phyloP scores from a whole-genome alignment of 805 yeast species.

The Candida anglica region DNA sequence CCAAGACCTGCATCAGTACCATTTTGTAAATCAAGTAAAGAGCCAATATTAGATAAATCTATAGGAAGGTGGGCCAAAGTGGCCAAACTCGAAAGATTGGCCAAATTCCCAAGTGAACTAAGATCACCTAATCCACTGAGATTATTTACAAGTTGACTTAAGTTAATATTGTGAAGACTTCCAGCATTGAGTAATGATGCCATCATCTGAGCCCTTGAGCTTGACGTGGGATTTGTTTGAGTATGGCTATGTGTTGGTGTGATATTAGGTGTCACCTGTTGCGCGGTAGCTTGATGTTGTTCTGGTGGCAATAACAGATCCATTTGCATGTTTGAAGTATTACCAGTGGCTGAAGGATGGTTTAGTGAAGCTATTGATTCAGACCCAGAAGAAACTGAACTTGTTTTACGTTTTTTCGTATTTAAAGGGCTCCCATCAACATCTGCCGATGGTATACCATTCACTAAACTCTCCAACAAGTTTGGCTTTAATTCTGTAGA shows the following conservation, averaged over 20 bases:
- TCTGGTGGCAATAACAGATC: constrained; percentile 1
- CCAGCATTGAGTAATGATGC: constrained; percentile 25
- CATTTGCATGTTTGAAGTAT: neutral
- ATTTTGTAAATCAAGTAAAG: constrained; percentile 23
- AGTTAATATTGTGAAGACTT: constrained; percentile 37
- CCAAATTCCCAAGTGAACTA: constrained; percentile 31
- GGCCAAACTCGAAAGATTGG: constrained; percentile 37
- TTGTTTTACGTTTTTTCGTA: neutral
- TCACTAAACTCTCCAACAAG: too few relatives aligned
- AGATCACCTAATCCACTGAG: constrained; percentile 32
- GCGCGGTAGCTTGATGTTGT: too few relatives aligned
- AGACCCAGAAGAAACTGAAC: neutral
- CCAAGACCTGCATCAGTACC: neutral
- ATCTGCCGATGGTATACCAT: neutral
- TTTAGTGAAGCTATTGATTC: neutral
- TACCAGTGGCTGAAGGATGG: neutral
- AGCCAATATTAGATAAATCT: constrained; percentile 34
- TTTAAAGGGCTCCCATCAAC: neutral
- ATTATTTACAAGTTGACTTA: constrained; percentile 40
- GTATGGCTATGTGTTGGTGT: constrained; percentile 2
- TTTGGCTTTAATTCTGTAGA: too few relatives aligned
- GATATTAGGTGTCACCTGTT: constrained; percentile 4
- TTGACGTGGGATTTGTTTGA: neutral
- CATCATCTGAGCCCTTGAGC: neutral
- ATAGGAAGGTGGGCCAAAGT: constrained; percentile 40